Conservation (phyloP, 176 grass and related monocot species). For the Puya raimondii region DNA sequence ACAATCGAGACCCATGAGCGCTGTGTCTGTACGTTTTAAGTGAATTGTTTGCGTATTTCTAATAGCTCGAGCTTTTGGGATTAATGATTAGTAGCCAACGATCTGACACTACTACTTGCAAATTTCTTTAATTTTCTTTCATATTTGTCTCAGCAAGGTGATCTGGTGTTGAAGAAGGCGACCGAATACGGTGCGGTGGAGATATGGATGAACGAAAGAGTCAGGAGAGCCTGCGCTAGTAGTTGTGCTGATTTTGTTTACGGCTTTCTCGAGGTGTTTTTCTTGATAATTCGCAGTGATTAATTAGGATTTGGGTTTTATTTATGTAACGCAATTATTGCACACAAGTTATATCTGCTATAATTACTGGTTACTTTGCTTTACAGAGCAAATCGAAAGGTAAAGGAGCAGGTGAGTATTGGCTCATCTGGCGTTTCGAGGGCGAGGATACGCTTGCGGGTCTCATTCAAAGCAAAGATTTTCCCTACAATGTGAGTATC, state of each 20-base stretch:
- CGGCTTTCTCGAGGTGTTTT: slow-evolving; percentile 79
- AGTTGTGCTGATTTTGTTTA: slow-evolving; percentile 95
- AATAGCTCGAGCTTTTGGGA: too few relatives aligned
- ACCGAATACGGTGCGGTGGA: slow-evolving; percentile 92
- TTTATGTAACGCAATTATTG: not conserved
- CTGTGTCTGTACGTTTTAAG: too few relatives aligned
- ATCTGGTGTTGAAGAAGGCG: slow-evolving; percentile 91
- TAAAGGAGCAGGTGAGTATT: slow-evolving; percentile 76
- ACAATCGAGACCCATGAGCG: too few relatives aligned
- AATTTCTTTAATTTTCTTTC: not conserved
- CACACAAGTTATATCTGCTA: not conserved
- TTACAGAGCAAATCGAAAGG: slow-evolving; percentile 73
- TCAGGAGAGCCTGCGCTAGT: slow-evolving; percentile 64
- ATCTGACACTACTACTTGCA: too few relatives aligned
- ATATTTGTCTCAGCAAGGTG: slow-evolving; percentile 59
- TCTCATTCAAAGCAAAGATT: slow-evolving; percentile 93
- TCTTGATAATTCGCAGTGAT: not conserved
- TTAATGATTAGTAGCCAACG: too few relatives aligned
- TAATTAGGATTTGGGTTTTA: too few relatives aligned
- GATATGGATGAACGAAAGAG: slow-evolving; percentile 98
- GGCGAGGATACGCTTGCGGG: slow-evolving; percentile 74
- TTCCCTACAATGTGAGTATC: slow-evolving; percentile 93
- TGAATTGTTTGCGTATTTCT: too few relatives aligned
- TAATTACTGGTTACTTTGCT: slow-evolving; percentile 11
- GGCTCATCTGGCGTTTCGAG: slow-evolving; percentile 86